Evolutionary conservation across 2,329 filamentous ascomycete genomes (phyloP).

Genomic region (Aplosporella prunicola): DNA sequence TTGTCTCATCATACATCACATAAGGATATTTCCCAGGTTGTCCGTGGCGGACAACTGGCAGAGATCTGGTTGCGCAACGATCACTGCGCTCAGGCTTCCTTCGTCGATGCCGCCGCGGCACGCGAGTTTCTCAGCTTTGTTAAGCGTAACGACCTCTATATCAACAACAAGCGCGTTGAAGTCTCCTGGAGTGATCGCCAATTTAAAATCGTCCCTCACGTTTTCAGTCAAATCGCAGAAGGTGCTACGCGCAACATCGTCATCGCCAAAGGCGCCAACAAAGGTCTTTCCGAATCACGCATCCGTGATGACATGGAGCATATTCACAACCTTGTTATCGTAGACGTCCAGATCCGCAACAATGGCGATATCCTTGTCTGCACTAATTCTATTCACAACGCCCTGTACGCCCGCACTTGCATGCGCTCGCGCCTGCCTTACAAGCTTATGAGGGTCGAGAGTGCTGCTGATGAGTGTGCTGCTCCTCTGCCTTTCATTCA

Average conservation of each 20-base stretch:
- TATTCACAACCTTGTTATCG: slow-evolving; percentile 67
- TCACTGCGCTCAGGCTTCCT: slow-evolving; percentile 57
- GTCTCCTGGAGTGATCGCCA: slow-evolving; percentile 63
- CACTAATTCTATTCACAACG: slow-evolving; percentile 68
- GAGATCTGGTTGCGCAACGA: slow-evolving; percentile 59
- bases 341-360: slow-evolving; percentile 50
- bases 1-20: slow-evolving; percentile 55
- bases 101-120: slow-evolving; percentile 49
- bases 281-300: slow-evolving; percentile 50
- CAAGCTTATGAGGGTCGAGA: slow-evolving; percentile 61
- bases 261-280: slow-evolving; percentile 47
- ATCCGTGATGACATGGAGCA: slow-evolving; percentile 71
- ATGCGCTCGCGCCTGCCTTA: slow-evolving; percentile 63
- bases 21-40: slow-evolving; percentile 52
- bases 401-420: slow-evolving; percentile 66
- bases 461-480: slow-evolving; percentile 63
- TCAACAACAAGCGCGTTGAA: slow-evolving; percentile 59
- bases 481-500: slow-evolving; percentile 49
- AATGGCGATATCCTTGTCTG: slow-evolving; percentile 56
- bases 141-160: slow-evolving; percentile 56
- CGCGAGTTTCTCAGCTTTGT: slow-evolving; percentile 54
- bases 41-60: slow-evolving; percentile 62
- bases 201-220: slow-evolving; percentile 53
- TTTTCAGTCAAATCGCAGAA: slow-evolving; percentile 52
- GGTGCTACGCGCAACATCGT: slow-evolving; percentile 71